A percentile compares a stretch with the other conserved stretches of the same genome.
Evolutionary conservation across 371 early-diverging fungal genomes (phyloP).

Genomic region (Saksenaea vasiformis): DNA sequence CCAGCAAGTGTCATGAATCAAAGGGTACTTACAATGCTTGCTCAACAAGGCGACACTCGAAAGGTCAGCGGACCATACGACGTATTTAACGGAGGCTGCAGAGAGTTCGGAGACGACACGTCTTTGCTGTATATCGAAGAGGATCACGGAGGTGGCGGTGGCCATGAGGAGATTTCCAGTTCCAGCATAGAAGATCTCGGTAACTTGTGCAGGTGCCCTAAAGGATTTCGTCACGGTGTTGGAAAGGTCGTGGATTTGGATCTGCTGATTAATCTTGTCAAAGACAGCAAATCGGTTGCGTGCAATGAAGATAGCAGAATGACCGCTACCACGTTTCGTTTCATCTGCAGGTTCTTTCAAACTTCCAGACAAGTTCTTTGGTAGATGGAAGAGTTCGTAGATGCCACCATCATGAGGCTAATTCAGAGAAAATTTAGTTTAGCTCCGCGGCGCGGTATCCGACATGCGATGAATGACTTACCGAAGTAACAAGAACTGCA

Average conservation of each 20-base stretch:
- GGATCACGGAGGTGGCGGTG: constrained; percentile 79
- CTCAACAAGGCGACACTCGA: constrained; percentile 85
- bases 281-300: constrained; percentile 95
- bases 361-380: constrained; percentile 72
- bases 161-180: constrained; percentile 82
- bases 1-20: constrained; percentile 14
- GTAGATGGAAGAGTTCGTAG: constrained; percentile 84
- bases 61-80: constrained; percentile 88
- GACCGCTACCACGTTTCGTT: constrained; percentile 76
- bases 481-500: constrained; percentile 80
- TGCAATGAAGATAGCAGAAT: constrained; percentile 89
- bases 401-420: constrained; percentile 83
- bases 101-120: constrained; percentile 73
- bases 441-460: background rate
- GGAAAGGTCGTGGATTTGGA: constrained; percentile 80
- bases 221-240: constrained; percentile 90
- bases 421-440: background rate
- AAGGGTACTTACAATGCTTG: constrained; percentile 79
- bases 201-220: constrained; percentile 74
- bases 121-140: constrained; percentile 90
- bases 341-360: constrained; percentile 65
- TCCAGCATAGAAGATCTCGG: constrained; percentile 87
- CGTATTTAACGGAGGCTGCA: constrained; percentile 84
- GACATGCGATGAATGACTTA: constrained; percentile 26
- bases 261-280: constrained; percentile 75